A percentile compares a stretch with the other conserved stretches of the same genome.
phyloP scores from a whole-genome alignment of 352 stramenopile species.

The Phytophthora syringae region DNA sequence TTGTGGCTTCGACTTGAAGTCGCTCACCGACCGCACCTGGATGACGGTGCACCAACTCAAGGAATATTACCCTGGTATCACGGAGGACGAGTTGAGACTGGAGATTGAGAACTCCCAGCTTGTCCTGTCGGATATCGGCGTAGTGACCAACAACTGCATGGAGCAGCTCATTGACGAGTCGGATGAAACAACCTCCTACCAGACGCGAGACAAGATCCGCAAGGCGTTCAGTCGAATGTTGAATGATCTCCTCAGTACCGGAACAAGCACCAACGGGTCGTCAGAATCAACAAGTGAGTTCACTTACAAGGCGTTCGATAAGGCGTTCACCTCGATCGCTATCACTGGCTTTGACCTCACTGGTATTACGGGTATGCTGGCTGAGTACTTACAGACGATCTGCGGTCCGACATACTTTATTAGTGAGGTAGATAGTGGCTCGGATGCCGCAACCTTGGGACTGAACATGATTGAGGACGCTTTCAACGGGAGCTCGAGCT shows the following conservation, averaged over 20 bases:
- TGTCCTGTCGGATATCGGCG: conserved; percentile 56
- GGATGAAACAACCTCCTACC: conserved; percentile 34
- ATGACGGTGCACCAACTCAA: conserved; percentile 50
- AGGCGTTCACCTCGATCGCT: conserved; percentile 52
- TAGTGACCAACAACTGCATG: conserved; percentile 55
- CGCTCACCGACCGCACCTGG: conserved; percentile 52
- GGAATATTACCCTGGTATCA: conserved; percentile 32
- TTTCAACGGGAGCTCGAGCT: conserved; percentile 48
- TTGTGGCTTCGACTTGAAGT: conserved; percentile 51
- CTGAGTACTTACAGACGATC: conserved; percentile 61
- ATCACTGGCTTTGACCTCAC: conserved; percentile 58
- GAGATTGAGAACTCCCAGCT: conserved; percentile 50
- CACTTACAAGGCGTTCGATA: conserved; percentile 44
- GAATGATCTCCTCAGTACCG: conserved; percentile 52
- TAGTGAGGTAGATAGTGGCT: conserved; percentile 62
- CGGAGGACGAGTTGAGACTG: conserved; percentile 49
- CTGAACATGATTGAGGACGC: conserved; percentile 50
- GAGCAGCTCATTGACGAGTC: conserved; percentile 41
- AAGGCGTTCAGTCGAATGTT: conserved; percentile 61
- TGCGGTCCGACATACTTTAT: conserved; percentile 64
- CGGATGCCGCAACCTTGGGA: conserved; percentile 44
- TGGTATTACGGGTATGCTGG: conserved; percentile 48
- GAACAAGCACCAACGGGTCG: conserved; percentile 43
- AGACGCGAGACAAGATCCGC: conserved; percentile 58
- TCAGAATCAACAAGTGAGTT: conserved; percentile 41